Evolutionary conservation across 192 early-diverging fungal genomes (phyloP), one percentile per base, ranked within the genome.

Genomic region (Podila minutissima): DNA sequence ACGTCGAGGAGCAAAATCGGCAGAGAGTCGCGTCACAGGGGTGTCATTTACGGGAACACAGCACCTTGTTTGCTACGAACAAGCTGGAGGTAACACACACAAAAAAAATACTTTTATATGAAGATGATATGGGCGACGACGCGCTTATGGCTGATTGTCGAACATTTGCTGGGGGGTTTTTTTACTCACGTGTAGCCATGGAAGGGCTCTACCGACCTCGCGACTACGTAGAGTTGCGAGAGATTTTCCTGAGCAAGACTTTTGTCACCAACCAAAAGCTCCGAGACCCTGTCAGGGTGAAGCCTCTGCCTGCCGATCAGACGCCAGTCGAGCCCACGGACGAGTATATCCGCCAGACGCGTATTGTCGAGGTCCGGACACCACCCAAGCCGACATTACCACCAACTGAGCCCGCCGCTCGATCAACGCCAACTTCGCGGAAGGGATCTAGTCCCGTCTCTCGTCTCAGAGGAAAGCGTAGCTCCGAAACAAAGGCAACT

Each of bases 21-120:
- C 7, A 13, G 0, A 20, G 1, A 33, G 8, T 24, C 11, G 2
- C 32, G 26, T 29, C 11, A 53, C 67, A 26, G 32, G 37, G 0
- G 61, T 63, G 26, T 35, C 51, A 0, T n/a, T 57, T 0, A 53
- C 51, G 12, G 71, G 62, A 20, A 65, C 31, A 0, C 77, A 81
- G 20, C 77, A 73, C 24, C 50, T 81, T 10, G 71, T 81, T 20
- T 72, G 66, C 58, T 81, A 81, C 35, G 77, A 81, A 29, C 67
- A 26, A 51, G 17, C 59, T 1, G 76, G 76, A 64, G 76, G 76
- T 79, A 72, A 46, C 9, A 37, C n/a, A n/a, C 59, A 29, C 6
- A 46, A 1, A 38, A 13, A 13, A 13, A 13, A 0, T 13, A 11
- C 29, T 51, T 2, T 31, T 28, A 2, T 32, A 13, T 57, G 28